Base-by-base conservation (phyloP, 2,329 filamentous ascomycete species). In the Drechslera avenae region DNA sequence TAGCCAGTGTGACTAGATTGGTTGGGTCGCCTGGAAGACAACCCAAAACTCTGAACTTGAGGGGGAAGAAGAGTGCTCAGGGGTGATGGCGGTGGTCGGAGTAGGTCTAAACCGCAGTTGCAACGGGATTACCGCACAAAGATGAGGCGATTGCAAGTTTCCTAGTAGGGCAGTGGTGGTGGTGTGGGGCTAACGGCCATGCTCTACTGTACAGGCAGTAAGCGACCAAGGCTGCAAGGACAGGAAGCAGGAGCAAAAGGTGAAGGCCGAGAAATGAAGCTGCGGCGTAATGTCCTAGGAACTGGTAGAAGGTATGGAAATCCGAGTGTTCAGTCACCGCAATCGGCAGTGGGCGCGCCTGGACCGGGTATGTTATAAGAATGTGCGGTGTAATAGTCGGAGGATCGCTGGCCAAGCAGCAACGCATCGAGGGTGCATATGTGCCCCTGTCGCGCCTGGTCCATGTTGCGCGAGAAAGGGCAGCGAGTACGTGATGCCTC, bases 1-100 rank as follows among this genome's bases (percentile, higher is more conserved):
- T 63, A 68, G 72, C 72, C 72, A 75, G 67, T 40, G 52, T 73
- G 72, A 69, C 60, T 42, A 35, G 19, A 39, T 56, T 17, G 28
- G 40, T 43, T 54, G 63, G 63, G 66, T 60, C 59, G 63, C 40
- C 48, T 14, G n/a, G 45, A 26, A 52, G 63, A 68, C 64, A 66
- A 71, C 67, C 63, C 63, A 58, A 42, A 37, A 48, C 43, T 36
- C 23, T 33, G 18, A 39, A 46, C 39, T 41, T 21, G 35, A 50
- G 34, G 17, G 16, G 46, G 31, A 49, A 33, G 19, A 37, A 44
- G 19, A 17, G 21, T 23, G 21, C 7, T 7, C 19, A 21, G 19
- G 19, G 19, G 19, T 21, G 35, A 32, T 42, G 28, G 28, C 14
- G 35, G 36, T 50, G 41, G 45, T 36, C 18, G 40, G 37, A 39